phyloP scores from a whole-genome alignment of 1,139 yeast species.

The Eremothecium coryli region DNA sequence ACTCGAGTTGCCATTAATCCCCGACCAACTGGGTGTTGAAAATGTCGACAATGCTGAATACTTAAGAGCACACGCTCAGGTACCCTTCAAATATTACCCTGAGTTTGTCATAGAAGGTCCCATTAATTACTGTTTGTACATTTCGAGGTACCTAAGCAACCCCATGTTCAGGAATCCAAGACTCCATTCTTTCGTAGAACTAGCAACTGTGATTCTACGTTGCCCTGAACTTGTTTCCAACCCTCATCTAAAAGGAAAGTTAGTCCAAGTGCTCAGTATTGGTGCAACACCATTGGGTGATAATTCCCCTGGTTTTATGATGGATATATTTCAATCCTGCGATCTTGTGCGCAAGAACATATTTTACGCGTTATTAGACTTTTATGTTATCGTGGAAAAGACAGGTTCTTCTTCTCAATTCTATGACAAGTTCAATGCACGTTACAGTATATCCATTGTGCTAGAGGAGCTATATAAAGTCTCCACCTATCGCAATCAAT shows the following conservation, averaged over 20 bases:
- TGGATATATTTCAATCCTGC: conserved; percentile 54
- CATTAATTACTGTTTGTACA: conserved; percentile 61
- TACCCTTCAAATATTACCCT: conserved; percentile 78
- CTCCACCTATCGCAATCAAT: conserved; percentile 56
- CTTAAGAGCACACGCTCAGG: conserved; percentile 53
- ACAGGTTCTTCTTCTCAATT: conserved; percentile 95
- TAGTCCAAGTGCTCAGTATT: conserved; percentile 69
- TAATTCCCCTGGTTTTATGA: conserved; percentile 67
- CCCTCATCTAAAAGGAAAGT: conserved; percentile 82
- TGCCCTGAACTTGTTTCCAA: conserved; percentile 83
- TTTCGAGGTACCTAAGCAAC: conserved; percentile 49
- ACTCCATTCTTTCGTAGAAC: conserved; percentile 55
- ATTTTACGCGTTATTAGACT: conserved; percentile 74
- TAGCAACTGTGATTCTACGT: conserved; percentile 63
- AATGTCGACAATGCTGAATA: conserved; percentile 66
- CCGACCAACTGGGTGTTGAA: conserved; percentile 42
- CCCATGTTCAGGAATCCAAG: conserved; percentile 51
- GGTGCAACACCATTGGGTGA: conserved; percentile 58
- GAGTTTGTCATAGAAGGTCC: conserved; percentile 81
- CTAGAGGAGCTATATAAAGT: conserved; percentile 78
- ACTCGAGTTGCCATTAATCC: conserved; percentile 56
- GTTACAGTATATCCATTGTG: conserved; percentile 78
- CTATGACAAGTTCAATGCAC: conserved; percentile 86
- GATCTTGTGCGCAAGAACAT: conserved; percentile 56
- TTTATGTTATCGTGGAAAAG: conserved; percentile 89